These are phyloP conservation scores for Pleurotus pulmonarius DNA, from an alignment of 768 basidiomycete genomes.

Conservation along the genomic window DNA sequence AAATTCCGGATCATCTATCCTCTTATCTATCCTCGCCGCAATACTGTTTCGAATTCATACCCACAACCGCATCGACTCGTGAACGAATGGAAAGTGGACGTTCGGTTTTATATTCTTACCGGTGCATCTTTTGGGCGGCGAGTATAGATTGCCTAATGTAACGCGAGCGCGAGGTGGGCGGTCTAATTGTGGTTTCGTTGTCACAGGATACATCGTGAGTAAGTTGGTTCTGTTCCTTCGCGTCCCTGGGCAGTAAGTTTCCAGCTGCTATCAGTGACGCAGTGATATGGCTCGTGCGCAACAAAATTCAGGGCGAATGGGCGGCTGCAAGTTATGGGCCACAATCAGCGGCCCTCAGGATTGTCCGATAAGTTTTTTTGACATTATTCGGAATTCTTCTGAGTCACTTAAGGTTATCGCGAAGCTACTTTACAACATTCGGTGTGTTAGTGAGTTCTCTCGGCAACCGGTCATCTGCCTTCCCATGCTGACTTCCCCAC, in stretches of 20 bases:
- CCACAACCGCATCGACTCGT: not conserved
- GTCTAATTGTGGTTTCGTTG: not conserved
- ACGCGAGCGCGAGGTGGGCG: not conserved
- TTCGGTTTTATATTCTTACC: not conserved
- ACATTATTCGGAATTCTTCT: not conserved
- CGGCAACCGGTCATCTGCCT: slow-evolving; percentile 7
- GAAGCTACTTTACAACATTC: not conserved
- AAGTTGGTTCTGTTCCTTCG: not conserved
- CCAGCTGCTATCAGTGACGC: not conserved
- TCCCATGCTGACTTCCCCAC: not conserved
- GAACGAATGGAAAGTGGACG: not conserved
- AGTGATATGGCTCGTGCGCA: not conserved
- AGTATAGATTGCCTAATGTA: not conserved
- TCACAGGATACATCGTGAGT: not conserved
- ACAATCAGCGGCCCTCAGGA: not conserved
- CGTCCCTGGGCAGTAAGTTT: not conserved
- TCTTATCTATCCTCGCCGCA: slow-evolving; percentile 1
- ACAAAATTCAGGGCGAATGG: not conserved
- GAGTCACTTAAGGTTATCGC: not conserved
- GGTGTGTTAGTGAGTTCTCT: slow-evolving; percentile 6
- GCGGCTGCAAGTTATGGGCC: not conserved
- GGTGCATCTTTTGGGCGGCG: not conserved
- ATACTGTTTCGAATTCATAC: not conserved
- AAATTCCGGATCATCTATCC: slow-evolving; percentile 7
- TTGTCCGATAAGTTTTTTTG: not conserved